Base-by-base conservation (phyloP, 441 rosid species). In the Codiaeum variegatum region DNA sequence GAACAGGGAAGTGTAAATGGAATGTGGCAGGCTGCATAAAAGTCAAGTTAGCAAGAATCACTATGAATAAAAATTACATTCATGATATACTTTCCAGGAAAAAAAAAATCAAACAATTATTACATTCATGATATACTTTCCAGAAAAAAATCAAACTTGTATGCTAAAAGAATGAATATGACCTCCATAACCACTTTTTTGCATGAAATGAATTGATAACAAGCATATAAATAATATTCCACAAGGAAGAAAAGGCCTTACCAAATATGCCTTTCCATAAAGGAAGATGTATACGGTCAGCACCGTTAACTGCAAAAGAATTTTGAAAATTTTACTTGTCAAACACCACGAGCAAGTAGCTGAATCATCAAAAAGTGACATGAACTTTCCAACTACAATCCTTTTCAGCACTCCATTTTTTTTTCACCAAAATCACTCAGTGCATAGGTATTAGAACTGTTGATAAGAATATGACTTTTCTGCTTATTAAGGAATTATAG, bases 221-320 rank as follows among this genome's bases (percentile, higher is more conserved):
- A 70, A 51, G 73, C 94, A 84, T 84, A 92, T 94, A 91, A 89
- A 81, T 80, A 89, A 81, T 80, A 89, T 91, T 76, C 84, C 73
- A 79, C 7, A 1, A 18, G 23, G 34, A 69, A 69, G 15, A 21
- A 26, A 8, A 44, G 13, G 29, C n/a, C 94, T 86, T 87, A 96
- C 99, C 98, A 96, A 80, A 81, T 96, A 96, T 77, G 87, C 75
- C 83, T 88, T 96, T 79, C 99, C 99, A 70, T 96, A 93, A 19
- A 96, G 94, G 83, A 96, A 93, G 47, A 83, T 3, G 75, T 93
- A 96, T 67, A 96, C 89, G 8, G 99, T 96, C 80, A 87, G 88
- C 86, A 96, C 98, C 1, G 97, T 88, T 76, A 96, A 82, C 99
- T 96, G 96, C 96, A 86, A 78, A 77, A 62, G n/a, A 75, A 69